A percentile compares a stretch with the other conserved stretches of the same genome.
Evolutionary conservation across 345 rosid species (phyloP).

Genomic region (Jatropha curcas): DNA sequence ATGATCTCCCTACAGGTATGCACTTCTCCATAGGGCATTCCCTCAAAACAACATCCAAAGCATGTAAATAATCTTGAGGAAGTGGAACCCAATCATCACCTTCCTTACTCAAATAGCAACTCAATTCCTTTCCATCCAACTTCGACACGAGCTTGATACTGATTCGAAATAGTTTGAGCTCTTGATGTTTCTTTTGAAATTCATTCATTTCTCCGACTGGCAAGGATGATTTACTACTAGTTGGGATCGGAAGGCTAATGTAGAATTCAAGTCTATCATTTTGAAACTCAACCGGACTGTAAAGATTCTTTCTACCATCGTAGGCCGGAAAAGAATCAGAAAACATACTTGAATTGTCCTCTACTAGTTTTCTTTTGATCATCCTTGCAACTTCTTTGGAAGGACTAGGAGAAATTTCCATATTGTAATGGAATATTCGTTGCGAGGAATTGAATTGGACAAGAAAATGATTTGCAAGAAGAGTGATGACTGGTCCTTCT

Average conservation of each 20-base stretch:
- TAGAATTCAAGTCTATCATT: conserved; percentile 83
- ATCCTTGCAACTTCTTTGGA: conserved; percentile 79
- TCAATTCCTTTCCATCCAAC: conserved; percentile 72
- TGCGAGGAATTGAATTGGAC: conserved; percentile 70
- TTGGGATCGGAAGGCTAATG: conserved; percentile 79
- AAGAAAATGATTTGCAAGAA: conserved; percentile 90
- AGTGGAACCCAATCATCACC: conserved; percentile 72
- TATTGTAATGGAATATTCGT: conserved; percentile 81
- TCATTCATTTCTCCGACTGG: conserved; percentile 33
- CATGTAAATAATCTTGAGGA: conserved; percentile 91
- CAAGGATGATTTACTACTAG: conserved; percentile 31
- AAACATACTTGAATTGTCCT: conserved; percentile 49
- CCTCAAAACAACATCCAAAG: conserved; percentile 86
- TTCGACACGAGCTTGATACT: conserved; percentile 77
- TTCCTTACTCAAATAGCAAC: conserved; percentile 62
- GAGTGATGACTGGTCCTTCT: conserved; percentile 69
- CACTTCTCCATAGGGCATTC: conserved; percentile 84
- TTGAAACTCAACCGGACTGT: conserved; percentile 81
- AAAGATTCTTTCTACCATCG: conserved; percentile 82
- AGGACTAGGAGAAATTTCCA: conserved; percentile 80
- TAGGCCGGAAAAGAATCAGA: conserved; percentile 72
- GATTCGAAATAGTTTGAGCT: conserved; percentile 65
- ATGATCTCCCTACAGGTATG: conserved; percentile 67
- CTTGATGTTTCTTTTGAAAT: conserved; percentile 50
- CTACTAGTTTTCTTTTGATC: conserved; percentile 78